These are phyloP conservation scores for Trichosanthes cucumerina DNA, from an alignment of 306 rosid genomes.

Conservation along the genomic window DNA sequence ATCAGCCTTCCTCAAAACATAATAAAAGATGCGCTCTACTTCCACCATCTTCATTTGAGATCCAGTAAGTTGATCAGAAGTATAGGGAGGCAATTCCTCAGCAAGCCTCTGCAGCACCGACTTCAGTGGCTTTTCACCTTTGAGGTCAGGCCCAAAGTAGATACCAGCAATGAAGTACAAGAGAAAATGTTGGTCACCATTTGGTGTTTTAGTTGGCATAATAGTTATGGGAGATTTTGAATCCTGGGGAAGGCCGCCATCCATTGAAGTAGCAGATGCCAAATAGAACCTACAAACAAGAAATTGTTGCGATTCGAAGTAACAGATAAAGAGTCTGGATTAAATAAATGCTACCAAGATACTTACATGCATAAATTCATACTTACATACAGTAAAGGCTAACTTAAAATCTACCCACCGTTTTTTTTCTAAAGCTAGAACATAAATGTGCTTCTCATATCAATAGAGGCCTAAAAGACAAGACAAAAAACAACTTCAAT, in stretches of 20 bases:
- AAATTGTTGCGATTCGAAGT: background rate
- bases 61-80: constrained; percentile 6
- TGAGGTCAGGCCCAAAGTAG: constrained; percentile 5
- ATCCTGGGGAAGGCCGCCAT: background rate
- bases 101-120: constrained; percentile 3
- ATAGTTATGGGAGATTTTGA: background rate
- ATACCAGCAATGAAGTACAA: background rate
- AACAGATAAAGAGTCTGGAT: background rate
- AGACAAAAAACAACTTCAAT: background rate
- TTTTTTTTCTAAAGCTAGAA: background rate
- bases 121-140: background rate
- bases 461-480: background rate
- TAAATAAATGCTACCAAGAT: background rate
- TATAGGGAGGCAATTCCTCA: background rate
- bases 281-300: constrained; percentile 4
- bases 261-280: background rate
- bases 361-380: background rate
- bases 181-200: constrained; percentile 1
- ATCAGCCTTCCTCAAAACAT: constrained; percentile 4
- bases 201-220: background rate
- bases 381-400: background rate
- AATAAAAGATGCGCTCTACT: constrained; percentile 5
- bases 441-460: background rate
- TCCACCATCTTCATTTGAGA: constrained; percentile 5
- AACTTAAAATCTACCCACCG: background rate